These are phyloP conservation scores for Puccinia novopanici DNA, from an alignment of 1,284 basidiomycete genomes.

Conservation along the genomic window DNA sequence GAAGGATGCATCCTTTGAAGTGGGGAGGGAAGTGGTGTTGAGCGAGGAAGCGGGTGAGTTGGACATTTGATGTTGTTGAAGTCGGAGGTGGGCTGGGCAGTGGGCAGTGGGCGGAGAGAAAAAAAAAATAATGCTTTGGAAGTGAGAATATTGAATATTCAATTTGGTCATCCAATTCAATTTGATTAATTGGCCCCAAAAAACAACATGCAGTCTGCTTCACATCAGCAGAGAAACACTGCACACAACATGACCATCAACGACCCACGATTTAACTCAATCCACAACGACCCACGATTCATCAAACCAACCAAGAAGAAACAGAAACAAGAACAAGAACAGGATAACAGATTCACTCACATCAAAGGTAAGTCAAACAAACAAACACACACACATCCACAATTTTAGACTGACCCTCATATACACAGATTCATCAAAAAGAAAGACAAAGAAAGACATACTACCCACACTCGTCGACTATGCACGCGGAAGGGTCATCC, in stretches of 20 bases:
- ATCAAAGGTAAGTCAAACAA: background rate
- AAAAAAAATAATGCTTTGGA: background rate
- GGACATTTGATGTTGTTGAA: background rate
- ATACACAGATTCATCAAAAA: background rate
- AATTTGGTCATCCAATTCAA: too few species aligned
- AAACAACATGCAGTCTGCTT: too few species aligned
- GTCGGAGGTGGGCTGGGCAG: too few species aligned
- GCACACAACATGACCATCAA: constrained; percentile 27
- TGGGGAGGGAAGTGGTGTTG: constrained; percentile 5
- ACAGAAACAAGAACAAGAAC: background rate
- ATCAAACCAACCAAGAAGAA: constrained; percentile 10
- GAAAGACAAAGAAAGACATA: background rate
- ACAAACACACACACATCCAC: too few species aligned
- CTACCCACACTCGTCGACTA: constrained; percentile 68
- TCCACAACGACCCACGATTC: constrained; percentile 35
- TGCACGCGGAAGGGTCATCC: constrained; percentile 81
- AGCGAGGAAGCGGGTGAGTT: background rate
- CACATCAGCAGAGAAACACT: too few species aligned
- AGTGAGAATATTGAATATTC: too few species aligned
- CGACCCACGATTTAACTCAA: constrained; percentile 18
- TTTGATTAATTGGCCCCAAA: too few species aligned
- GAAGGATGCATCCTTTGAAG: background rate
- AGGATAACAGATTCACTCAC: background rate
- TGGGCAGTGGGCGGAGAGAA: too few species aligned
- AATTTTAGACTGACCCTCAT: too few species aligned